Evolutionary conservation across 768 basidiomycete species (phyloP).

Genomic region (Amanita phalloides): DNA sequence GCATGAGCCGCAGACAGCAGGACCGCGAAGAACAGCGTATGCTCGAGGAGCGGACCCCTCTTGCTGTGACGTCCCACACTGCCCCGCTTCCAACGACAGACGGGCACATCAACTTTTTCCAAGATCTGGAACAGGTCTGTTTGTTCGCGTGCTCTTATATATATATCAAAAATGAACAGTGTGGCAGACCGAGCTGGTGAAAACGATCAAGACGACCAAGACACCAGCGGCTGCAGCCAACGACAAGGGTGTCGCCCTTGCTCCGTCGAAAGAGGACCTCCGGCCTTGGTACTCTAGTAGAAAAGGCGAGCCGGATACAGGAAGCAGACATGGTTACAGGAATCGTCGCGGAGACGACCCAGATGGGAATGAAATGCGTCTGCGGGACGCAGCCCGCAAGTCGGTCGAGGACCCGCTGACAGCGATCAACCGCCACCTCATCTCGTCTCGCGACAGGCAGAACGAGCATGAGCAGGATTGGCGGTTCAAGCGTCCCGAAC

Average conservation of each 20-base stretch:
- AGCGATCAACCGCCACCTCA: constrained; percentile 58
- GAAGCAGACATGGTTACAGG: not conserved
- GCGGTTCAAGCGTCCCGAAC: constrained; percentile 10
- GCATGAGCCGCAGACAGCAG: constrained; percentile 22
- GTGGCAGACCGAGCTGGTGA: constrained; percentile 31
- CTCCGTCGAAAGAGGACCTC: constrained; percentile 66
- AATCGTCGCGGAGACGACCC: constrained; percentile 12
- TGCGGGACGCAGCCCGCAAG: constrained; percentile 55
- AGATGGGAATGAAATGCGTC: constrained; percentile 38
- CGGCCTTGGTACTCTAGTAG: constrained; percentile 64
- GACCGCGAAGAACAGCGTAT: constrained; percentile 25
- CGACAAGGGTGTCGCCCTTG: constrained; percentile 66
- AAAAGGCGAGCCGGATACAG: constrained; percentile 14
- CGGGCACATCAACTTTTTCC: constrained; percentile 79
- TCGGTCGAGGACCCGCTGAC: constrained; percentile 61
- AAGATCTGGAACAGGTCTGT: constrained; percentile 63
- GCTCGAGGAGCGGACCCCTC: constrained; percentile 15
- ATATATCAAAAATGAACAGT: not conserved
- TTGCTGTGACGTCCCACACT: not conserved
- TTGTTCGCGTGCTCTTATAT: not conserved
- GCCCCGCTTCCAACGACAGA: constrained; percentile 29
- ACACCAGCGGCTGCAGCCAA: constrained; percentile 37
- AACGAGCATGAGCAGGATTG: constrained; percentile 7
- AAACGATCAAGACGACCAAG: constrained; percentile 37
- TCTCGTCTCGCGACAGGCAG: constrained; percentile 22